These are phyloP conservation scores for Yamadazyma endophytica DNA, from an alignment of 805 yeast genomes.

Conservation along the genomic window DNA sequence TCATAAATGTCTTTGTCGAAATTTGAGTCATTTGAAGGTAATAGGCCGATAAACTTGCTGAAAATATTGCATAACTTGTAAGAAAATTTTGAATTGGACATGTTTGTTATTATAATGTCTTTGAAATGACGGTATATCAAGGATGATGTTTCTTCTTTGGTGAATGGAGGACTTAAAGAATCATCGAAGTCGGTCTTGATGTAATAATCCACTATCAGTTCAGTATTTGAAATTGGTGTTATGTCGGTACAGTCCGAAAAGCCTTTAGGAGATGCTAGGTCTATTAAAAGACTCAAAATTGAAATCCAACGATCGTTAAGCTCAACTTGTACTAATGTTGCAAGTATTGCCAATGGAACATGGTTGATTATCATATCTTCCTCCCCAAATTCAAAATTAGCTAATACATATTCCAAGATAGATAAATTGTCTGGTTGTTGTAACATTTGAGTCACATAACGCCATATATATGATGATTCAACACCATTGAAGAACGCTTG, in stretches of 20 bases:
- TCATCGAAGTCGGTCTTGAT: conserved; percentile 2
- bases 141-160: conserved; percentile 11
- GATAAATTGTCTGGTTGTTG: conserved; percentile 22
- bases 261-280: conserved; percentile 60
- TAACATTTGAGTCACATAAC: conserved; percentile 35
- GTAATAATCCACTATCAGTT: conserved; percentile 4
- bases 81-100: conserved; percentile 13
- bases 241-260: too few relatives aligned
- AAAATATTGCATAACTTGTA: conserved; percentile 16
- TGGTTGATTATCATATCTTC: conserved; percentile 82
- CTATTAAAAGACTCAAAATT: conserved; percentile 42
- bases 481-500: conserved; percentile 78
- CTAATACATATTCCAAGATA: conserved; percentile 55
- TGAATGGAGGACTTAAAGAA: conserved; percentile 11
- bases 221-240: too few relatives aligned
- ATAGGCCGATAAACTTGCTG: conserved; percentile 15
- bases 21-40: conserved; percentile 12
- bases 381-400: conserved; percentile 70
- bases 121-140: conserved; percentile 16
- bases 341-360: conserved; percentile 64
- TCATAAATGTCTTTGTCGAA: conserved; percentile 1
- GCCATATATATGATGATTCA: conserved; percentile 79
- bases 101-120: conserved; percentile 13
- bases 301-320: conserved; percentile 28
- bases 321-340: conserved; percentile 28